Conservation (phyloP, 169 alveolate species). For the Plasmodium malariae region DNA sequence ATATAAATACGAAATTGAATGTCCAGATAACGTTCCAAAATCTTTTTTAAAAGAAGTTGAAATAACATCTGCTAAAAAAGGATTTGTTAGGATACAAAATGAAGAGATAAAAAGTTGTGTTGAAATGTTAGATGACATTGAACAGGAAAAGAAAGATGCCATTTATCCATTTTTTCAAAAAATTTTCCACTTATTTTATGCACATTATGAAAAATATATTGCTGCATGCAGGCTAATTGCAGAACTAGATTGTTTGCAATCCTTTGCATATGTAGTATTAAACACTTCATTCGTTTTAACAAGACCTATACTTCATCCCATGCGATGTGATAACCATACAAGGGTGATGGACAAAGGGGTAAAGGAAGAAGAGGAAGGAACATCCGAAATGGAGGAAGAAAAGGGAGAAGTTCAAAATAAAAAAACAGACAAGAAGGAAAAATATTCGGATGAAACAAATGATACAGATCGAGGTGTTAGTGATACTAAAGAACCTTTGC, state of each 20-base stretch:
- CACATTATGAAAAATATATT: slow-evolving; percentile 75
- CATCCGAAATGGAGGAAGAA: neutral
- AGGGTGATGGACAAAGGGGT: neutral
- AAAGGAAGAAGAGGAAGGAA: neutral
- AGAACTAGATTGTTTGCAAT: slow-evolving; percentile 94
- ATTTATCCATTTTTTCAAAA: slow-evolving; percentile 87
- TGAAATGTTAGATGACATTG: slow-evolving; percentile 91
- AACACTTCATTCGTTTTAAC: slow-evolving; percentile 40
- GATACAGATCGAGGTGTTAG: too few species aligned
- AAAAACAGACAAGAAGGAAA: too few species aligned
- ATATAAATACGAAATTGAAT: slow-evolving; percentile 93
- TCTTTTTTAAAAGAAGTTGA: slow-evolving; percentile 86
- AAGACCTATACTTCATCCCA: slow-evolving; percentile 49
- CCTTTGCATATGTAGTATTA: slow-evolving; percentile 87
- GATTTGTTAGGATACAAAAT: slow-evolving; percentile 90
- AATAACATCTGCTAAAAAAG: slow-evolving; percentile 94
- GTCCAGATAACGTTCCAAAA: slow-evolving; percentile 86
- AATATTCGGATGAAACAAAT: too few species aligned
- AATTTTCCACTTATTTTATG: slow-evolving; percentile 88
- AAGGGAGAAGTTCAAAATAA: neutral
- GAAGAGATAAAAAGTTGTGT: slow-evolving; percentile 79
- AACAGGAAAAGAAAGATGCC: slow-evolving; percentile 89
- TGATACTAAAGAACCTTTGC: slow-evolving; percentile 5
- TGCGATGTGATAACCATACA: neutral
- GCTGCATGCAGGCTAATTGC: slow-evolving; percentile 82